phyloP scores from a whole-genome alignment of 2,329 filamentous ascomycete species.

The Clonostachys rhizophaga region DNA sequence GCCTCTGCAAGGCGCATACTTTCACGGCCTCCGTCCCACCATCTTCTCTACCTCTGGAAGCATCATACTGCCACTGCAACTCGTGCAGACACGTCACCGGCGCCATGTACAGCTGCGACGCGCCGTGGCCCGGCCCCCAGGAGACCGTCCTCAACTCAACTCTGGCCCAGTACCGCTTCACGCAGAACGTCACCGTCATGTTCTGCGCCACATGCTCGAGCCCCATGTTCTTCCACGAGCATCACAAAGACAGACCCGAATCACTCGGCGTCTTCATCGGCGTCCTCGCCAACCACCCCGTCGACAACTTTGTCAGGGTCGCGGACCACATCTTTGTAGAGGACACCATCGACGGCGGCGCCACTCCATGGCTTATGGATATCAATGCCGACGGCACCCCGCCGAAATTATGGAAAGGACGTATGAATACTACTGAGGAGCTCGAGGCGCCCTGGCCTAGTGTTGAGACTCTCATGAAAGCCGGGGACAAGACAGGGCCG shows the following conservation, averaged over 20 bases:
- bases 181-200: not conserved
- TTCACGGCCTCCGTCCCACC: not conserved
- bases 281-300: not conserved
- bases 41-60: not conserved
- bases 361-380: constrained; percentile 7
- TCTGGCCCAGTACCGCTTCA: not conserved
- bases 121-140: not conserved
- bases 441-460: not conserved
- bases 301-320: not conserved
- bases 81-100: not conserved
- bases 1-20: not conserved
- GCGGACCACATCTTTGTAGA: not conserved
- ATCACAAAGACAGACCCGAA: not conserved
- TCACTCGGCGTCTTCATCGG: not conserved
- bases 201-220: not conserved
- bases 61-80: not conserved
- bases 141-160: not conserved
- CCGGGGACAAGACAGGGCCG: not conserved
- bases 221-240: not conserved
- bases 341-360: not conserved
- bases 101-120: not conserved
- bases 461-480: too few species aligned
- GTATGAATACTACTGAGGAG: not conserved
- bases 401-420: not conserved
- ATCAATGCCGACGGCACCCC: not conserved